Percentiles rank a stretch among this genome's conserved stretches.
Evolutionary conservation across 805 yeast species (phyloP).

Genomic region (Candida morakotiae): DNA sequence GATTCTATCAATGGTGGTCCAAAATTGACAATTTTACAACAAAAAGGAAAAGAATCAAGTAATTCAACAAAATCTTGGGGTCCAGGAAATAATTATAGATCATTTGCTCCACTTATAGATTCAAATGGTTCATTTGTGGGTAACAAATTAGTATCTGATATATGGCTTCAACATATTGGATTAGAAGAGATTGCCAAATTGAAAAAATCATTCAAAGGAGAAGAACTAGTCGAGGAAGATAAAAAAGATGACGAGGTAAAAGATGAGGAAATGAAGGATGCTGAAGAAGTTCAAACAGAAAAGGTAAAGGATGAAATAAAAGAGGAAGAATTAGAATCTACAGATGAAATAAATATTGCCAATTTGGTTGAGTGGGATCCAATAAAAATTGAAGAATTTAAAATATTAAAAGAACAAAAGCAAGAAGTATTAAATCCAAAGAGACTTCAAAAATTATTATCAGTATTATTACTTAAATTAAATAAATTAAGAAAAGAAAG

Average conservation of each 20-base stretch:
- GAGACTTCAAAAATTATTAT: conserved; percentile 31
- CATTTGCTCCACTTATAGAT: conserved; percentile 36
- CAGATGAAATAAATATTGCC: conserved; percentile 22
- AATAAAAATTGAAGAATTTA: conserved; percentile 19
- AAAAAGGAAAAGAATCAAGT: conserved; percentile 8
- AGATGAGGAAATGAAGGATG: conserved; percentile 12
- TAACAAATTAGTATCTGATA: conserved; percentile 25
- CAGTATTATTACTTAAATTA: conserved; percentile 26
- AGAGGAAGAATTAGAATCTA: background rate
- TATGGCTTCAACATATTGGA: conserved; percentile 41
- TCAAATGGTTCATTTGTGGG: conserved; percentile 31
- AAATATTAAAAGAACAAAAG: conserved; percentile 22
- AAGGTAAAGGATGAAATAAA: conserved; percentile 6
- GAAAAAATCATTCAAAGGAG: conserved; percentile 13
- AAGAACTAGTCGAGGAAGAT: conserved; percentile 6
- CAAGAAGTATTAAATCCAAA: conserved; percentile 22
- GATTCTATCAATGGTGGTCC: conserved; percentile 13
- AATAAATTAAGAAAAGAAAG: conserved; percentile 40
- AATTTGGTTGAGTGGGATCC: conserved; percentile 36
- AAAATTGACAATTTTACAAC: conserved; percentile 10
- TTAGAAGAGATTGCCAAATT: conserved; percentile 24
- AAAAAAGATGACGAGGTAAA: conserved; percentile 8
- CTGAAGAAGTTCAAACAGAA: conserved; percentile 10
- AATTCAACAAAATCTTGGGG: conserved; percentile 8
- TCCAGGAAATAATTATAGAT: conserved; percentile 16